These are phyloP conservation scores for Rubus parviflorus DNA, from an alignment of 306 rosid genomes.

Conservation along the genomic window DNA sequence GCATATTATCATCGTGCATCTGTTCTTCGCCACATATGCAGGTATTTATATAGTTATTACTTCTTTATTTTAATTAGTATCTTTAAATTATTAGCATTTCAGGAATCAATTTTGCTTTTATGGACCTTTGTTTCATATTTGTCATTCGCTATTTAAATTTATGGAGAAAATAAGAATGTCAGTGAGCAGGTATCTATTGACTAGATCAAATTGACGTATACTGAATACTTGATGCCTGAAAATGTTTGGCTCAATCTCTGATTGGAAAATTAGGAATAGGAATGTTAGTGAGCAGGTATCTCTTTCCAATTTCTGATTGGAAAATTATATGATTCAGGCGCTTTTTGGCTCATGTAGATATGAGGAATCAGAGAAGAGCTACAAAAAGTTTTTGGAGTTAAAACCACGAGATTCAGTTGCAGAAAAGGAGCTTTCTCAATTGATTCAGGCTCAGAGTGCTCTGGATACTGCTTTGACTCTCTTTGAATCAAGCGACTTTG, in stretches of 20 bases:
- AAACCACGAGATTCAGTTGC: slow-evolving; percentile 68
- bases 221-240: not conserved
- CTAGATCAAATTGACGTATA: not conserved
- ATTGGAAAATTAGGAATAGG: not conserved
- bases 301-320: slow-evolving; percentile 70
- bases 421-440: slow-evolving; percentile 91
- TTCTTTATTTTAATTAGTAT: slow-evolving; percentile 19
- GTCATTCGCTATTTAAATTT: not conserved
- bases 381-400: slow-evolving; percentile 72
- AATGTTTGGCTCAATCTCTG: not conserved
- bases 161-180: not conserved
- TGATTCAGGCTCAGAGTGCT: slow-evolving; percentile 82
- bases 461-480: slow-evolving; percentile 74
- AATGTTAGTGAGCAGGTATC: not conserved
- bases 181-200: not conserved
- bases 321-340: slow-evolving; percentile 95
- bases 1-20: slow-evolving; percentile 83
- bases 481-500: slow-evolving; percentile 53
- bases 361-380: slow-evolving; percentile 85
- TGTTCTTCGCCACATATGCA: slow-evolving; percentile 89
- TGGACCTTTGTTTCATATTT: not conserved
- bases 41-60: slow-evolving; percentile 40
- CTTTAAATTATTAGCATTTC: not conserved
- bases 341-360: slow-evolving; percentile 99
- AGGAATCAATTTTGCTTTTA: not conserved